phyloP scores from a whole-genome alignment of 2,329 filamentous ascomycete genomes.

The Monosporascus ibericus region DNA sequence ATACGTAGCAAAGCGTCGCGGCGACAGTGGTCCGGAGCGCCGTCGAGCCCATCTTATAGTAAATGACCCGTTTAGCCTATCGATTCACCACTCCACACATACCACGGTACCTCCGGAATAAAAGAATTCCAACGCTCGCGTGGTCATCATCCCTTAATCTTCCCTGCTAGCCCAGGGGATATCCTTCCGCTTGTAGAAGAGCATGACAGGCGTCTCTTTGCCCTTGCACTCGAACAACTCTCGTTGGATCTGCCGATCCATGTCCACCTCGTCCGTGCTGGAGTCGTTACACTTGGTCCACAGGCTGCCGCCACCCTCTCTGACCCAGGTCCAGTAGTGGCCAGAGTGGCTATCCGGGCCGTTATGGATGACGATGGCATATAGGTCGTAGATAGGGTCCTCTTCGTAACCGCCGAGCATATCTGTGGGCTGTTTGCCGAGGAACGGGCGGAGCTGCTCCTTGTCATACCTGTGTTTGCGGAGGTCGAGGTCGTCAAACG shows the following conservation, averaged over 20 bases:
- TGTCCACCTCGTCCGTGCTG: background rate
- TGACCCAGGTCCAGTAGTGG: slow-evolving; percentile 72
- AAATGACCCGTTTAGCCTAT: too few relatives aligned
- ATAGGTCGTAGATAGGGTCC: slow-evolving; percentile 76
- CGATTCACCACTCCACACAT: too few relatives aligned
- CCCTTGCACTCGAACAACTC: slow-evolving; percentile 1
- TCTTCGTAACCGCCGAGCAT: slow-evolving; percentile 36
- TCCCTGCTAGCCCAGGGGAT: slow-evolving; percentile 4
- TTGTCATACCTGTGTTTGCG: slow-evolving; percentile 27
- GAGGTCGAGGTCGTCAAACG: slow-evolving; percentile 61
- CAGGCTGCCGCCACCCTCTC: slow-evolving; percentile 40
- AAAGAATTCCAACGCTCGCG: too few relatives aligned
- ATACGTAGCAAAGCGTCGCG: too few relatives aligned
- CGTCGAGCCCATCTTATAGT: too few relatives aligned
- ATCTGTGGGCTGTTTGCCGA: slow-evolving; percentile 18
- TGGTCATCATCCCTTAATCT: background rate
- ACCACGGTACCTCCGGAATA: too few relatives aligned
- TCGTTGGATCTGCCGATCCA: background rate
- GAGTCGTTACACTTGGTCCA: slow-evolving; percentile 48
- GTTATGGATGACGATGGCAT: slow-evolving; percentile 74
- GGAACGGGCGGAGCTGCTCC: slow-evolving; percentile 8
- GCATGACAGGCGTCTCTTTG: slow-evolving; percentile 7
- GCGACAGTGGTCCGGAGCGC: too few relatives aligned
- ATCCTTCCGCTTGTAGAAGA: slow-evolving; percentile 19
- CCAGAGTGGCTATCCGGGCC: slow-evolving; percentile 64